Evolutionary conservation across 192 early-diverging fungal genomes (phyloP), one percentile per base, ranked within the genome.

Genomic region (Backusella tarrabulga): DNA sequence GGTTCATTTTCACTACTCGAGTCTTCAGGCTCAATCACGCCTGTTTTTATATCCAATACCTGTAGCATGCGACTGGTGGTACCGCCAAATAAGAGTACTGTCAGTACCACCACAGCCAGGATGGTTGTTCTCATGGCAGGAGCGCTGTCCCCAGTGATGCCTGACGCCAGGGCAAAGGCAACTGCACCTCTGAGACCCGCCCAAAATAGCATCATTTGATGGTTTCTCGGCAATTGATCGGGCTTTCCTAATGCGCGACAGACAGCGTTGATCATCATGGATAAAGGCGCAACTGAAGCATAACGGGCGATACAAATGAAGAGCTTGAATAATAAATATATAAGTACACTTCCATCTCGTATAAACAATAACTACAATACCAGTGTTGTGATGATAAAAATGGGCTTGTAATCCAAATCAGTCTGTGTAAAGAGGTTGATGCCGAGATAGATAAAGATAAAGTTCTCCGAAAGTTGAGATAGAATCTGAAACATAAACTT

Each of bases 121-220:
- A 96, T 96, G 4, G 96, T 98, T 0, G 96, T 95, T 34, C 91
- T 92, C 79, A 97, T 88, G 40, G 94, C 89, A 8, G 90, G 82
- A 4, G 87, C 93, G 69, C 85, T 89, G 34, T 90, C 83, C 19
- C 89, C 93, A 1, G 86, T 85, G 3, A 98, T 85, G 77, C 95
- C 92, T 76, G 93, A 94, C 9, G 95, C 92, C 35, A 99, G 86
- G 0, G 98, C 98, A 84, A 98, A 97, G 0, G 98, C 96, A 12
- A 99, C 97, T 6, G 98, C 97, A 6, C 98, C 98, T 41, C 98
- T 93, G 3, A 99, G 85, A 3, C 96, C 95, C 15, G 96, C 92
- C 96, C 96, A 99, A 84, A 95, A 97, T 6, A 99, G 79, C 96
- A 99, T 98, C 15, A 93, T 89, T 80, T 97, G 96, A 81, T 96